Conservation (phyloP, 345 rosid species). For the Nasturtium officinale region DNA sequence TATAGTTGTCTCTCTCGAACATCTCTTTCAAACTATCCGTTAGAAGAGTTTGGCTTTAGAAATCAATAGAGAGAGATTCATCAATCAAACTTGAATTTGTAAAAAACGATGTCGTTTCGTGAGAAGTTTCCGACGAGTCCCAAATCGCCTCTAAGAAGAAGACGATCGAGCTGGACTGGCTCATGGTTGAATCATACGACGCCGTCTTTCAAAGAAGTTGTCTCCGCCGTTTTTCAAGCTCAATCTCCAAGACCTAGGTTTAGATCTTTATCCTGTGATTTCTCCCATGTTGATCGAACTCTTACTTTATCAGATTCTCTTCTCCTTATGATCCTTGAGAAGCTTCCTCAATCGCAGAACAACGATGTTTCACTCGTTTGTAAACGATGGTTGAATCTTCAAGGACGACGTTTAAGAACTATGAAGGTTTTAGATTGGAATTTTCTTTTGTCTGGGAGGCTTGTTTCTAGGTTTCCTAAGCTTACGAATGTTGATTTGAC, state of each 20-base stretch:
- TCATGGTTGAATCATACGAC: constrained; percentile 58
- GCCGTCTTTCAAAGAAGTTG: constrained; percentile 57
- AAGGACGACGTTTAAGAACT: constrained; percentile 65
- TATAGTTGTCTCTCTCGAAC: not conserved
- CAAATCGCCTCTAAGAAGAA: constrained; percentile 53
- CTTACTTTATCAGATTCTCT: constrained; percentile 71
- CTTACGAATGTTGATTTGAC: constrained; percentile 58
- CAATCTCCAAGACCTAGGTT: constrained; percentile 46
- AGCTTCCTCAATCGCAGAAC: constrained; percentile 57
- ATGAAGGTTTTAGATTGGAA: constrained; percentile 68
- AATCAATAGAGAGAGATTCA: constrained; percentile 7
- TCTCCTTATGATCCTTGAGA: constrained; percentile 67
- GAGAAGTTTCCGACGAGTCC: constrained; percentile 52
- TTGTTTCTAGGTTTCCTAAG: constrained; percentile 68
- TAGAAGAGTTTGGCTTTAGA: constrained; percentile 35
- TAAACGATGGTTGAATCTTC: constrained; percentile 83
- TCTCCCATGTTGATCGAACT: constrained; percentile 62
- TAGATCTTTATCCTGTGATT: constrained; percentile 47
- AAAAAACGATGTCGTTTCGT: constrained; percentile 54
- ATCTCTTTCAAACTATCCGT: constrained; percentile 47
- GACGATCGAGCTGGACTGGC: constrained; percentile 58
- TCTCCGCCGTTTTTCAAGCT: constrained; percentile 58
- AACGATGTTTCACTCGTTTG: constrained; percentile 62
- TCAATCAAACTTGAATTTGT: not conserved
- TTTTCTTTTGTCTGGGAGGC: constrained; percentile 69